Evolutionary conservation across 2,329 filamentous ascomycete species (phyloP).

Genomic region (Calonectria hongkongensis): DNA sequence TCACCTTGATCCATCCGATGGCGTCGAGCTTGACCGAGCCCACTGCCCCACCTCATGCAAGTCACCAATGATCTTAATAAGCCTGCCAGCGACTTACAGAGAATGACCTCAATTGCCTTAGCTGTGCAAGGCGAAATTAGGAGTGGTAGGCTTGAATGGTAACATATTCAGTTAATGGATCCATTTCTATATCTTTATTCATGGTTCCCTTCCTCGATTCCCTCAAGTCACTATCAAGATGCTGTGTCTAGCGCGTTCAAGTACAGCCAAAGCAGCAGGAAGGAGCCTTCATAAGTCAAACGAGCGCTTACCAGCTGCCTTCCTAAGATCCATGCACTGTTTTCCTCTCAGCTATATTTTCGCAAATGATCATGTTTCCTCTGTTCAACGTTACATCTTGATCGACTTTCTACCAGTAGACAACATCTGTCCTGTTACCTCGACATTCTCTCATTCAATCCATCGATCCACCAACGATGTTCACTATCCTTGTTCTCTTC

Average conservation of each 20-base stretch:
- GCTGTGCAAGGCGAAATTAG: background rate
- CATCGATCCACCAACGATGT: slow-evolving; percentile 46
- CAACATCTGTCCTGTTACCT: too few relatives aligned
- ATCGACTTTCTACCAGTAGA: background rate
- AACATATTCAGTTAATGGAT: background rate
- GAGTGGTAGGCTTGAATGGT: background rate
- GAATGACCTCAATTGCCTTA: background rate
- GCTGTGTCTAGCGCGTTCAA: background rate
- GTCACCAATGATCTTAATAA: slow-evolving; percentile 11
- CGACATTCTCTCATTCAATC: background rate
- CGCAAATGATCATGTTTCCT: background rate
- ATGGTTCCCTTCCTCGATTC: background rate
- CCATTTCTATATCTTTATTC: background rate
- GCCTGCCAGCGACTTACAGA: background rate
- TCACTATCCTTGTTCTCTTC: slow-evolving; percentile 47
- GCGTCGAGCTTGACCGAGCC: background rate
- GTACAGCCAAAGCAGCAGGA: background rate
- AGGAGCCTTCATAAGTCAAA: background rate
- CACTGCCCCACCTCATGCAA: slow-evolving; percentile 25
- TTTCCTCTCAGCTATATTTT: background rate
- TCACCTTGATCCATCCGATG: slow-evolving; percentile 9
- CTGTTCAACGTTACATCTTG: background rate
- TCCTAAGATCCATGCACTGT: background rate
- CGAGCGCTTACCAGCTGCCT: background rate
- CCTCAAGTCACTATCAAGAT: background rate